Evolutionary conservation across 2,329 filamentous ascomycete species (phyloP).

Genomic region (Pyrenophora graminea): DNA sequence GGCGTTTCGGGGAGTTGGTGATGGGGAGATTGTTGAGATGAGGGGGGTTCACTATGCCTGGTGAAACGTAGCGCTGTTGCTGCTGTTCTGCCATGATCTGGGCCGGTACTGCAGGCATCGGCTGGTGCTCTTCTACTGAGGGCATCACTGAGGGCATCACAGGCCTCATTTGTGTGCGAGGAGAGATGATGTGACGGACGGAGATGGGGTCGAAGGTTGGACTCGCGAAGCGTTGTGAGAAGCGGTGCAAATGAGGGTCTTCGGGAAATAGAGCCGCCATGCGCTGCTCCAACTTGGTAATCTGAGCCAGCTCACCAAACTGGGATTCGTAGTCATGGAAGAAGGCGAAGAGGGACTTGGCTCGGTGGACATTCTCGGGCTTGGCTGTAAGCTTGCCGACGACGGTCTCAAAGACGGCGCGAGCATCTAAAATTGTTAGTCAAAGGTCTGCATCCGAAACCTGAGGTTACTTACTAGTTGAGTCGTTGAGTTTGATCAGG

Average conservation of each 20-base stretch:
- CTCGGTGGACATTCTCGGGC: constrained; percentile 71
- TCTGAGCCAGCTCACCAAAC: constrained; percentile 89
- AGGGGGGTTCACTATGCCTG: constrained; percentile 37
- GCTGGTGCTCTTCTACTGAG: constrained; percentile 36
- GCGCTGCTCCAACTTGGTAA: constrained; percentile 85
- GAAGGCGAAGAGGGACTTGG: constrained; percentile 84
- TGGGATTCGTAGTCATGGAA: constrained; percentile 95
- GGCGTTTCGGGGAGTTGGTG: constrained; percentile 53
- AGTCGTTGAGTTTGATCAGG: constrained; percentile 86
- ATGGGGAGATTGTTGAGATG: constrained; percentile 30
- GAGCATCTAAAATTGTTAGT: constrained; percentile 67
- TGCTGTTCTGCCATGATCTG: constrained; percentile 27
- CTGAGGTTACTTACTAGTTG: constrained; percentile 71
- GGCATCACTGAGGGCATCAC: constrained; percentile 40
- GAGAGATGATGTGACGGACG: constrained; percentile 82
- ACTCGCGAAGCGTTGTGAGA: constrained; percentile 72
- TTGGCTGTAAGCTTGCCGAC: constrained; percentile 81
- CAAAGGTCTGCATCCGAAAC: not conserved
- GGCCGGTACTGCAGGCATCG: constrained; percentile 20
- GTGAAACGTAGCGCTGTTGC: constrained; percentile 34
- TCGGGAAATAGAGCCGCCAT: constrained; percentile 94
- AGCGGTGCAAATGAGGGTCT: constrained; percentile 75
- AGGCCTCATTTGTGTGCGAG: constrained; percentile 71
- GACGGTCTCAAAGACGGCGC: constrained; percentile 94
- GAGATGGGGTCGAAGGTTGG: constrained; percentile 77